phyloP scores from a whole-genome alignment of 371 early-diverging fungal species.

The Apophysomyces elegans region DNA sequence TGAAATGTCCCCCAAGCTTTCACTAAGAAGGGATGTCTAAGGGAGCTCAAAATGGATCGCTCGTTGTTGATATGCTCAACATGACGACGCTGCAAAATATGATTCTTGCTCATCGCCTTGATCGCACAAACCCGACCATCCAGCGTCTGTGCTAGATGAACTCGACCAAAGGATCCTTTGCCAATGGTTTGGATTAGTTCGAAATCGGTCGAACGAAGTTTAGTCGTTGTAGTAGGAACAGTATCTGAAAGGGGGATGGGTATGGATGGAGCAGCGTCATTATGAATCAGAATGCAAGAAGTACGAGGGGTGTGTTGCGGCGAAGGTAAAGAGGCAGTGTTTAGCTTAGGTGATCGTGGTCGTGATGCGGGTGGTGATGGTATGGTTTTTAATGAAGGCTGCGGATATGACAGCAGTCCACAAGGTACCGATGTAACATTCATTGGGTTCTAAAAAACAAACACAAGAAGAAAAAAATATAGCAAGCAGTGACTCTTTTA shows the following conservation, averaged over 20 bases:
- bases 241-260: not conserved
- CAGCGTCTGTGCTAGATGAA: constrained; percentile 62
- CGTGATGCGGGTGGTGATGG: not conserved
- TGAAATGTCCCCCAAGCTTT: constrained; percentile 93
- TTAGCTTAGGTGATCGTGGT: not conserved
- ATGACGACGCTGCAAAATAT: constrained; percentile 94
- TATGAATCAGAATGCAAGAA: not conserved
- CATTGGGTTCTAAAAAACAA: not conserved
- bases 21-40: constrained; percentile 91
- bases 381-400: not conserved
- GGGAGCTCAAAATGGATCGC: constrained; percentile 81
- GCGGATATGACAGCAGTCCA: not conserved
- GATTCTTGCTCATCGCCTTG: constrained; percentile 89
- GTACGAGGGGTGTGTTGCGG: not conserved
- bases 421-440: not conserved
- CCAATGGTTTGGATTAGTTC: constrained; percentile 63
- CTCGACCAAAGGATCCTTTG: constrained; percentile 72
- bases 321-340: not conserved
- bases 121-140: constrained; percentile 76
- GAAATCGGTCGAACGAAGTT: constrained; percentile 23
- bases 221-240: no score
- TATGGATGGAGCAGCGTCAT: not conserved
- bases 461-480: constrained; percentile 5
- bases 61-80: constrained; percentile 92
- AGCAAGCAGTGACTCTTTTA: constrained; percentile 1